These are phyloP conservation scores for Thielaviopsis ethacetica DNA, from an alignment of 2,329 filamentous ascomycete genomes.

Conservation along the genomic window DNA sequence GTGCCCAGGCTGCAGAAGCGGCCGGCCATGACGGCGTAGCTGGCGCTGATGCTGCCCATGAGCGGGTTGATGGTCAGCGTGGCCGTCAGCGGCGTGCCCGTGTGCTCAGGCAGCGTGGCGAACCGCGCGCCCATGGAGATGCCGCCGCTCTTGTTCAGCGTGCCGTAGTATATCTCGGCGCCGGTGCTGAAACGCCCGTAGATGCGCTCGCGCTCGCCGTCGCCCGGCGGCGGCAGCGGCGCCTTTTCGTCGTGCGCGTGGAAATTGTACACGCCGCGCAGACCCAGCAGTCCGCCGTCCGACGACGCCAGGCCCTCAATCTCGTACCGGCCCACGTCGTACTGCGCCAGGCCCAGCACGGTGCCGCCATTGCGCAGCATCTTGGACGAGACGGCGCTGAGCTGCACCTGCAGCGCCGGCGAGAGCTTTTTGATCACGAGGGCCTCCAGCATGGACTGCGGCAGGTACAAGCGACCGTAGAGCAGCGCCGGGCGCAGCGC, in stretches of 20 bases:
- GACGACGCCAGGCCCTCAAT: conserved; percentile 84
- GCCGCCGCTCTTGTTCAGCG: conserved; percentile 83
- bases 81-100: conserved; percentile 81
- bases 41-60: conserved; percentile 84
- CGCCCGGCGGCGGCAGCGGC: conserved; percentile 12
- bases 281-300: conserved; percentile 74
- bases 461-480: conserved; percentile 67
- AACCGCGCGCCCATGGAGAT: conserved; percentile 81
- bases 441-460: conserved; percentile 72
- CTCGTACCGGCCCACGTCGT: conserved; percentile 74
- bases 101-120: conserved; percentile 64
- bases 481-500: conserved; percentile 40
- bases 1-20: conserved; percentile 72
- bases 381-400: conserved; percentile 62
- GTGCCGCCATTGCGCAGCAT: conserved; percentile 61
- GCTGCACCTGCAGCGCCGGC: conserved; percentile 60
- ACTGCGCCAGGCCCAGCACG: conserved; percentile 55
- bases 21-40: conserved; percentile 79
- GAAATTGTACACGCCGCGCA: conserved; percentile 89
- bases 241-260: conserved; percentile 45
- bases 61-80: conserved; percentile 86
- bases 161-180: conserved; percentile 88
- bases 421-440: conserved; percentile 66
- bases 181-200: conserved; percentile 80
- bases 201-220: conserved; percentile 38